These are phyloP conservation scores for Chrysochromulina tobinii DNA, from an alignment of 78 protist genomes.

Conservation along the genomic window DNA sequence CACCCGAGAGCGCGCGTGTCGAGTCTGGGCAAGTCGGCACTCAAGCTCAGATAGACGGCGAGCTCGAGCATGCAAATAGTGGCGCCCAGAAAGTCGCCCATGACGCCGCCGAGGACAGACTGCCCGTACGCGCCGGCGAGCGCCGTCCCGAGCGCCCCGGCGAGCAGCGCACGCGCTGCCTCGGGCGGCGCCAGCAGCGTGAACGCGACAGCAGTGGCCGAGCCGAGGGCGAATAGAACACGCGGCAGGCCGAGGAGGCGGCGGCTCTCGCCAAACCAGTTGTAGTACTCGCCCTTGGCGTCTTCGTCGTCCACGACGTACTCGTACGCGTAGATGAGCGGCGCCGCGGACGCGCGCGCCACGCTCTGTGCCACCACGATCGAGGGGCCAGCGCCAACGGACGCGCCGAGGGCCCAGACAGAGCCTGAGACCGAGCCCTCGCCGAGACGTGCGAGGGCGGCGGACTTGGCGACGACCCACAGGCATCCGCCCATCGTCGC, in stretches of 20 bases:
- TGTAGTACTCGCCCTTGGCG: constrained; percentile 8
- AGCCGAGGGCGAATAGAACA: background rate
- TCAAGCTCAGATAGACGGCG: background rate
- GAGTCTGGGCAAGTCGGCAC: background rate
- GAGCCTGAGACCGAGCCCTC: too few species aligned
- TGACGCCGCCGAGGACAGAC: constrained; percentile 13
- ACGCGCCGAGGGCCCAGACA: too few species aligned
- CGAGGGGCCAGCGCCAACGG: too few species aligned
- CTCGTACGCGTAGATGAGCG: background rate
- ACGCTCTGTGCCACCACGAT: background rate
- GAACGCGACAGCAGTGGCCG: background rate
- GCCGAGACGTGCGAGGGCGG: too few species aligned
- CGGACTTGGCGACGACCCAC: too few species aligned
- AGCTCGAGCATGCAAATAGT: background rate
- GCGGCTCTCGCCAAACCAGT: background rate
- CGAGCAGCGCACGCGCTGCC: background rate
- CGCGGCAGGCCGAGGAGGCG: background rate
- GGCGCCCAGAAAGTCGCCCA: constrained; percentile 33
- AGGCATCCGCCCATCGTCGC: too few species aligned
- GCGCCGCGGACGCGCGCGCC: background rate
- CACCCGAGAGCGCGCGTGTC: background rate
- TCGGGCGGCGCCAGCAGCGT: background rate
- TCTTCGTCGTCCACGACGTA: constrained; percentile 24
- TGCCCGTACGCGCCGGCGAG: constrained; percentile 1
- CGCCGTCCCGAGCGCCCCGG: background rate